Evolutionary conservation across 2,329 filamentous ascomycete species (phyloP).

Genomic region (Sporothrix sp.): DNA sequence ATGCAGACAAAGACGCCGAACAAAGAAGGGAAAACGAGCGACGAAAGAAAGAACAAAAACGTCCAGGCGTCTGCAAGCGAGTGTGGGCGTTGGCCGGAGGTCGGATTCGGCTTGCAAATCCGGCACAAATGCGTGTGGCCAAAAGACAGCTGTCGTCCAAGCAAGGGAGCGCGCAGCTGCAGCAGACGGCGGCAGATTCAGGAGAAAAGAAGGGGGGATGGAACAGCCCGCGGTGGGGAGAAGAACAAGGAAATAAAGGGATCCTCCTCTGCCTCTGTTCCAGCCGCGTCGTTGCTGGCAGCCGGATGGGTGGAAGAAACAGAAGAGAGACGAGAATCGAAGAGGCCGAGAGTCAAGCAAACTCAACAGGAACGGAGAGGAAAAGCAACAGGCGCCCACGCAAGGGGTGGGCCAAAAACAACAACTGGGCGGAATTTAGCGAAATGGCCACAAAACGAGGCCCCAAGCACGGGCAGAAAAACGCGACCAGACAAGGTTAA

Average conservation of each 20-base stretch:
- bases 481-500: slow-evolving; percentile 9
- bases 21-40: background rate
- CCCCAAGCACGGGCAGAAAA: slow-evolving; percentile 3
- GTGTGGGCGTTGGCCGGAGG: background rate
- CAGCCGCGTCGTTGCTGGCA: background rate
- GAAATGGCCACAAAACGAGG: background rate
- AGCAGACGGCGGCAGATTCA: slow-evolving; percentile 2
- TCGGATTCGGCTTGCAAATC: slow-evolving; percentile 7
- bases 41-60: background rate
- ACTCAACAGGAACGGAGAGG: background rate
- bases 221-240: slow-evolving; percentile 9
- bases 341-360: background rate
- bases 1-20: background rate
- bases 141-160: background rate
- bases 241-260: background rate
- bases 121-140: slow-evolving; percentile 2
- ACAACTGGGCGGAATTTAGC: background rate
- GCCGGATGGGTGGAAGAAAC: background rate
- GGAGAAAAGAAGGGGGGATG: slow-evolving; percentile 7
- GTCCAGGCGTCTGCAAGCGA: background rate
- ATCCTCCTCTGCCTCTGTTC: background rate
- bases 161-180: slow-evolving; percentile 5
- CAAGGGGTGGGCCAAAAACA: background rate
- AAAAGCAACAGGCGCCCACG: background rate
- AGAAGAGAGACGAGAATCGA: background rate